phyloP scores from a whole-genome alignment of 139 green algal genomes.

The Pleodorina starrii region DNA sequence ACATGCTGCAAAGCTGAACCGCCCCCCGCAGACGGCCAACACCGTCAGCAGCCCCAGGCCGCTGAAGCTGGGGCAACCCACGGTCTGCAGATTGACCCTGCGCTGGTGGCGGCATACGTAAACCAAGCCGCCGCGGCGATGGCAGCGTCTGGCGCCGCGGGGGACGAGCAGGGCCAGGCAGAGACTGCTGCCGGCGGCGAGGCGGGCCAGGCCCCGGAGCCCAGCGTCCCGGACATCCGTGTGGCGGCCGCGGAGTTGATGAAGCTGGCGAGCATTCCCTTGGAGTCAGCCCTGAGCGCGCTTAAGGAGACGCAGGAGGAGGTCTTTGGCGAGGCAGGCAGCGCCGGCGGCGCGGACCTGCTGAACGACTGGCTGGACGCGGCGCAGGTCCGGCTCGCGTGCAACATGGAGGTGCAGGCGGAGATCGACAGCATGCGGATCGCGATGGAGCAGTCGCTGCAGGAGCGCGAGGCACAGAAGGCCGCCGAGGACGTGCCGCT shows the following conservation, averaged over 20 bases:
- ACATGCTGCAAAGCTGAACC: not conserved
- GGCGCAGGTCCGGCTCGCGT: conserved; percentile 15
- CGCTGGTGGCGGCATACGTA: not conserved
- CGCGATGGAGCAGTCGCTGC: conserved; percentile 17
- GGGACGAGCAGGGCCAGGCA: not conserved
- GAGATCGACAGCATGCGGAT: conserved; percentile 17
- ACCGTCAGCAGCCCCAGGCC: not conserved
- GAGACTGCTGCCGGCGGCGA: not conserved
- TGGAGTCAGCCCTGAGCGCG: not conserved
- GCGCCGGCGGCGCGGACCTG: not conserved
- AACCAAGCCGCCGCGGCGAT: not conserved
- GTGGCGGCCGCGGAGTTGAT: not conserved
- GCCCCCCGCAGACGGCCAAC: not conserved
- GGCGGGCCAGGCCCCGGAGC: not conserved
- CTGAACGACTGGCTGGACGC: conserved; percentile 1
- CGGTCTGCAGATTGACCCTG: not conserved
- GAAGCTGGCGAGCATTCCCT: not conserved
- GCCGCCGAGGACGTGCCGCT: conserved; percentile 23
- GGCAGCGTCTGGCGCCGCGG: not conserved
- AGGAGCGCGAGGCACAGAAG: conserved; percentile 9
- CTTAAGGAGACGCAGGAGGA: conserved; percentile 17
- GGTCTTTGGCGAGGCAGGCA: not conserved
- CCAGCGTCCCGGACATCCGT: not conserved
- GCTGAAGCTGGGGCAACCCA: not conserved
- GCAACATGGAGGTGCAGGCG: conserved; percentile 19